phyloP scores from a whole-genome alignment of 2,329 filamentous ascomycete species.

The Fusarium goolgardi region DNA sequence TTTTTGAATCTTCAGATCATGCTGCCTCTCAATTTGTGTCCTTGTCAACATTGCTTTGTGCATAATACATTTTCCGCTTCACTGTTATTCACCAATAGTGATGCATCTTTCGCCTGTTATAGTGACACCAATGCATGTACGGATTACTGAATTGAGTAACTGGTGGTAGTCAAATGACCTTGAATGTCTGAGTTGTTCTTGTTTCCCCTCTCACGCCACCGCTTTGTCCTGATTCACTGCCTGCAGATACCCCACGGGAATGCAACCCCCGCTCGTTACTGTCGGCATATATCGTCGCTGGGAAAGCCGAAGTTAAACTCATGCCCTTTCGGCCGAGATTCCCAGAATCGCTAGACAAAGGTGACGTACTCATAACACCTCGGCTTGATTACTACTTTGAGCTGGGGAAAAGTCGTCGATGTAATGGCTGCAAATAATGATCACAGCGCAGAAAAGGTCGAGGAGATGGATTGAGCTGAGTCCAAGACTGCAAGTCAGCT shows the following conservation, averaged over 20 bases:
- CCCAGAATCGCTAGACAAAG: not conserved
- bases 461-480: not conserved
- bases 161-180: conserved; percentile 25
- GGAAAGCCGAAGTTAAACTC: not conserved
- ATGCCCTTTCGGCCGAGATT: conserved; percentile 10
- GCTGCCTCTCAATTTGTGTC: not conserved
- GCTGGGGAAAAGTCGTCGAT: not conserved
- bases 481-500: not conserved
- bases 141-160: conserved; percentile 1
- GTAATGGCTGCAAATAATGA: not conserved
- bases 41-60: accelerated
- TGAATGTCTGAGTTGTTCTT: conserved; percentile 11
- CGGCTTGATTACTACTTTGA: conserved; percentile 23
- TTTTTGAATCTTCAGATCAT: not conserved
- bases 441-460: accelerated
- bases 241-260: not conserved
- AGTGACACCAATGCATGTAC: not conserved
- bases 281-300: not conserved
- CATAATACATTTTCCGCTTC: not conserved
- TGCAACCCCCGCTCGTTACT: conserved; percentile 11
- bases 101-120: not conserved
- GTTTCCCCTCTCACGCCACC: conserved; percentile 26
- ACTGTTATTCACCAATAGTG: not conserved
- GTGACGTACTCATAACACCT: not conserved
- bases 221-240: not conserved